Base-by-base conservation (phyloP, 805 yeast species). In the Cyberlindnera galapagoensis region DNA sequence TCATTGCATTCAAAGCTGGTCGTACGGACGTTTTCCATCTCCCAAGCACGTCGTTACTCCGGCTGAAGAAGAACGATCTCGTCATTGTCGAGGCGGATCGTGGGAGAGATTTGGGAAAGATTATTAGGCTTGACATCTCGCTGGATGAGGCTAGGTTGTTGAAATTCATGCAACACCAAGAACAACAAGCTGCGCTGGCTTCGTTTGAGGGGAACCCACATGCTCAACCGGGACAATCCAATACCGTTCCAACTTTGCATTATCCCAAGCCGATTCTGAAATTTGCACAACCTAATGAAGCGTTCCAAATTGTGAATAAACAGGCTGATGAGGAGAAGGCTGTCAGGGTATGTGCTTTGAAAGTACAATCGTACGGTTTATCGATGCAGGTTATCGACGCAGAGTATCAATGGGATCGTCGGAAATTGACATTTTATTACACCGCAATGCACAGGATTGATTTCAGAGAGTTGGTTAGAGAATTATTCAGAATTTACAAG, bases 71-170 rank as follows among this genome's bases (percentile, higher is more conserved):
- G 33, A 69, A 73, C 38, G 92, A 83, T 54, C 60, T 83, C 51
- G 83, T 82, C 7, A 73, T 82, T 19, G 81, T 82, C 33, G 92
- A 83, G 54, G 94, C 92, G 31, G 94, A 83, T 52, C 66, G 92
- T 40, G 94, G 94, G 18, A 77, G 77, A 46, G 94, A 83, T 55
- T 58, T 83, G 44, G 92, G 80, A n/a, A 71, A 78, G 71, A 72
- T 83, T 34, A 62, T 80, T 24, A 79, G 76, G 42, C 80, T 88
- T 5, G 59, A 69, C 28, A 70, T 81, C 18, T 71, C 69, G 30
- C 65, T 80, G 35, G 73, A 78, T 43, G 68, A 79, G 51, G 88
- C 88, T 2, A 64, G 82, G 34, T 65, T 83, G 37, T 71, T 82
- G 52, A 82, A 82, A 47, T 82, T 80, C 47, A 59, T 82, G 44